Conservation (phyloP, 106 monocot species). For the Dioscorea zingiberensis region DNA sequence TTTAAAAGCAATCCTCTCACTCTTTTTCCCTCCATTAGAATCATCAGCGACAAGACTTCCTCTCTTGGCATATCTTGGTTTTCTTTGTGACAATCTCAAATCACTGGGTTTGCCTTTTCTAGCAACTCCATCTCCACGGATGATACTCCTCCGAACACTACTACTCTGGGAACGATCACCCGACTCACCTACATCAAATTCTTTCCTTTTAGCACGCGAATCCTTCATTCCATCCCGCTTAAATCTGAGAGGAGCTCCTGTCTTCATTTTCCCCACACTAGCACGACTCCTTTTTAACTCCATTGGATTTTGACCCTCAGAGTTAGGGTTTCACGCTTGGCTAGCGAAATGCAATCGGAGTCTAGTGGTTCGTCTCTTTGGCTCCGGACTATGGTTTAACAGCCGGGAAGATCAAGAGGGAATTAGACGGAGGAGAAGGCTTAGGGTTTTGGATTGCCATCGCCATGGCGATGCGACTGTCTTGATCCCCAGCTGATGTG, state of each 20-base stretch:
- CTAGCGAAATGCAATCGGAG: too few species aligned
- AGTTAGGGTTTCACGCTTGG: too few species aligned
- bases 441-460: too few species aligned
- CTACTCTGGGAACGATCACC: not conserved
- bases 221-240: not conserved
- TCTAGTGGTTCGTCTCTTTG: too few species aligned
- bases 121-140: not conserved
- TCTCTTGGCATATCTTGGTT: not conserved
- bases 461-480: too few species aligned
- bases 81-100: slow-evolving; percentile 2
- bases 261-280: not conserved
- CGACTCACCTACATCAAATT: not conserved
- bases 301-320: too few species aligned
- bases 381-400: too few species aligned
- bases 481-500: too few species aligned
- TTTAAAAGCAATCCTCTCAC: too few species aligned
- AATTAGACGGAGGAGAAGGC: too few species aligned
- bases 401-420: too few species aligned
- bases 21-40: not conserved
- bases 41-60: not conserved
- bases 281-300: not conserved
- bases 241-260: not conserved
- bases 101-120: slow-evolving; percentile 4
- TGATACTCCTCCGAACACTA: slow-evolving; percentile 1
- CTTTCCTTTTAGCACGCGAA: not conserved